These are phyloP conservation scores for Colletotrichum higginsianum DNA, from an alignment of 2,329 filamentous ascomycete genomes.

Conservation along the genomic window DNA sequence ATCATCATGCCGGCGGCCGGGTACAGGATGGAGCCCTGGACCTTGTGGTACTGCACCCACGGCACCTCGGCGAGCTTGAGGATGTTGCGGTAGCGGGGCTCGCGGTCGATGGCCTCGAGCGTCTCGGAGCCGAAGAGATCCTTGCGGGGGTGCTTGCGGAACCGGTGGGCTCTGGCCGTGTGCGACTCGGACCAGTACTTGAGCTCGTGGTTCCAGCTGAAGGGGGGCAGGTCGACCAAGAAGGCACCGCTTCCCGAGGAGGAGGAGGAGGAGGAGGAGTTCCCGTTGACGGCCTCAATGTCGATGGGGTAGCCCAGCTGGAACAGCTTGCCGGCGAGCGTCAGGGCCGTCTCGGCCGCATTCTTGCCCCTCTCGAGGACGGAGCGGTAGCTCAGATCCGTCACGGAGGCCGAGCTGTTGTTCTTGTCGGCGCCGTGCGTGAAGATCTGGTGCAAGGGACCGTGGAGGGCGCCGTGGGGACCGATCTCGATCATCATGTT, in stretches of 20 bases:
- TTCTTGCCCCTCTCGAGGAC: slow-evolving; percentile 10
- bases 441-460: slow-evolving; percentile 19
- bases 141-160: slow-evolving; percentile 15
- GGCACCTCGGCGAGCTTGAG: slow-evolving; percentile 53
- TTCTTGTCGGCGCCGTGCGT: not conserved
- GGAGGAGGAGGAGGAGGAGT: no score
- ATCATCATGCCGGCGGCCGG: slow-evolving; percentile 53
- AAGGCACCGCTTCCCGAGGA: not conserved
- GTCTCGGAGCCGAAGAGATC: slow-evolving; percentile 34
- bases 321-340: slow-evolving; percentile 6
- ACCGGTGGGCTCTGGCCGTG: slow-evolving; percentile 22
- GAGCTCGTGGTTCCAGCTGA: slow-evolving; percentile 37
- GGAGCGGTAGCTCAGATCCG: slow-evolving; percentile 2
- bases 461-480: slow-evolving; percentile 12
- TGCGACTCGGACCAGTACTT: slow-evolving; percentile 20
- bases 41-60: slow-evolving; percentile 62
- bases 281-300: not conserved
- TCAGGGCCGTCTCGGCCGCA: slow-evolving; percentile 9
- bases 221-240: slow-evolving; percentile 38
- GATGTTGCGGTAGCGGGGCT: slow-evolving; percentile 25
- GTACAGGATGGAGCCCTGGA: slow-evolving; percentile 59
- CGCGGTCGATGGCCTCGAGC: not conserved
- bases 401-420: no score
- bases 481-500: slow-evolving; percentile 19
- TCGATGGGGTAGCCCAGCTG: slow-evolving; percentile 6